phyloP scores from a whole-genome alignment of 139 green algal genomes.

The Trebouxia sp. region DNA sequence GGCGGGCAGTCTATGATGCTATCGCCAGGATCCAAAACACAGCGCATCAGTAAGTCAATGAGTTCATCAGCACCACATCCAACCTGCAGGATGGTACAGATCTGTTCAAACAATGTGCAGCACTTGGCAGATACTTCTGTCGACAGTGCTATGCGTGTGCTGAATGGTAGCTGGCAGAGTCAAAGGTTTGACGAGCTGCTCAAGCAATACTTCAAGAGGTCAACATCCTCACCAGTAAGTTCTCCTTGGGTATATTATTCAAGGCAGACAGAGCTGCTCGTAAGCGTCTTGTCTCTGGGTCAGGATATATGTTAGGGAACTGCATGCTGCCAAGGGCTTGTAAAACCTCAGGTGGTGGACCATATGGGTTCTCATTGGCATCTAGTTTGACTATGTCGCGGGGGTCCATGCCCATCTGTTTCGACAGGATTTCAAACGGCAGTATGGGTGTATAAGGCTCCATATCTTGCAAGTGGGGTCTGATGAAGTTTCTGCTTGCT shows the following conservation, averaged over 20 bases:
- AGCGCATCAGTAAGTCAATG: constrained; percentile 95
- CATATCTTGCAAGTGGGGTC: constrained; percentile 88
- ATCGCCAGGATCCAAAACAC: constrained; percentile 92
- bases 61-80: constrained; percentile 95
- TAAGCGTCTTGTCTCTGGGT: constrained; percentile 89
- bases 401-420: constrained; percentile 72
- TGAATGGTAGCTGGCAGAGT: neutral
- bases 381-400: constrained; percentile 99
- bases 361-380: constrained; percentile 99
- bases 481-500: constrained; percentile 64
- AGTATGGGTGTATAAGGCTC: constrained; percentile 97
- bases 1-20: constrained; percentile 91
- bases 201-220: neutral
- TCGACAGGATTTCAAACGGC: constrained; percentile 93
- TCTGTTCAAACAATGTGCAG: neutral
- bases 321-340: constrained; percentile 84
- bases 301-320: constrained; percentile 98
- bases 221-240: constrained; percentile 82
- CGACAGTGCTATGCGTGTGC: neutral
- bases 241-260: constrained; percentile 77
- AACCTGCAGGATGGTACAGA: constrained; percentile 59
- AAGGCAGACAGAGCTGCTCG: constrained; percentile 72
- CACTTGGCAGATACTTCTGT: neutral
- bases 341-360: constrained; percentile 92
- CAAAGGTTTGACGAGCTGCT: neutral